Evolutionary conservation across 805 yeast genomes (phyloP), one percentile per base, ranked within the genome.

Genomic region (Wickerhamiella spandovensis): DNA sequence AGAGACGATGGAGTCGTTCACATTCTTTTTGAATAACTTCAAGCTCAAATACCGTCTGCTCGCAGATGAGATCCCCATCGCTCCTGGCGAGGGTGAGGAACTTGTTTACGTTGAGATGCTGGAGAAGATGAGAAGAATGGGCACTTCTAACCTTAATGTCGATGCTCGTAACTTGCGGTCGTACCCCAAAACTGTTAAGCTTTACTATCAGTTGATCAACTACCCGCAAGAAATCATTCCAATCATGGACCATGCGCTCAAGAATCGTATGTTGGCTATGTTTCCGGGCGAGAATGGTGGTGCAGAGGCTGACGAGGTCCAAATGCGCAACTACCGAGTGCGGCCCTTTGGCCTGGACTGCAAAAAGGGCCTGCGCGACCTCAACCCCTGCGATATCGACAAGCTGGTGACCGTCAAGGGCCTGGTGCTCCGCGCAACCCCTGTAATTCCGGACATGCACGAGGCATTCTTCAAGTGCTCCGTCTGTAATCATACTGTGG

Each of bases 191-290:
- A 81, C 97, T 5, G 77, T 77, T 54, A 86, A 84, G 61, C 70
- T 92, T 48, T 92, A 84, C 67, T 76, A 84, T 61, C 96, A 90
- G 66, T 71, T 92, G 56, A 76, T 87, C 56, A 84, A 87, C 62
- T 92, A 89, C 63, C 98, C 98, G 0, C 97, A 89, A 64, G 98
- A 92, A 72, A 86, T 92, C 38, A 81, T 92, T 50, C 97, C 98
- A 10, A 86, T 92, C 59, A 89, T 92, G 97, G 98, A 92, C 73
- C 96, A 89, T 62, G 81, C 95, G 3, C 76, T 89, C 51, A 88
- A 87, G 63, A 96, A 90, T 63, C 82, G 88, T 60, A 78, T 92
- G 78, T 81, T 87, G 23, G 61, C 64, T 0, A 49, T 63, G 66
- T 73, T 58, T 9, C 58, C 65, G 13, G 59, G 66, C 6, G 65